Evolutionary conservation across 2,329 filamentous ascomycete genomes (phyloP), one percentile per base, ranked within the genome.

Genomic region (Venturia carpophila): DNA sequence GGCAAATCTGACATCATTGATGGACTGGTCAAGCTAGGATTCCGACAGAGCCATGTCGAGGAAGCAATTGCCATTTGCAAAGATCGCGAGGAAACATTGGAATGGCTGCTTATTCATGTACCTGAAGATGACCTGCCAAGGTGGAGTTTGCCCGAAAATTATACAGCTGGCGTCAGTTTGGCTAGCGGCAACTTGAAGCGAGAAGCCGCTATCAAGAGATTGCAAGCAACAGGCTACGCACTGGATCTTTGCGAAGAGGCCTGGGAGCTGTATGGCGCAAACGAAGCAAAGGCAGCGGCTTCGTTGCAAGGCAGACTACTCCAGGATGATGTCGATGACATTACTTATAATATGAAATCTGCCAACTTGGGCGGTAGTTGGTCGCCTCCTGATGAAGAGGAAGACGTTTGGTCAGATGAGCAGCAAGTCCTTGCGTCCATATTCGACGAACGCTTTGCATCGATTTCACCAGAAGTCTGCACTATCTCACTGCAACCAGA

Each of bases 101-200:
- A 97, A 74, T 99, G 94, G 94, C 82, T 99, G 19, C 83, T 99
- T 61, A 92, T 97, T 63, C 93, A 99, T 75, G 92, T 99, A 2
- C 94, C 94, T 0, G 94, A 99, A 73, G 94, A 99, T 73, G 94
- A 97, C 71, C 79, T 97, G n/a, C 94, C 94, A 0, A 81, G 84
- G 7, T 97, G 93, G 92, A 91, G 91, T 70, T 79, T 99, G 52
- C 94, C 94, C 0, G 92, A 95, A 76, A 90, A 87, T 67, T 99
- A 99, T 74, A 87, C 90, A 13, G 93, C 92, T 37, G 94, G 94
- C 27, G 87, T 97, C 34, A 91, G 88, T 56, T 87, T 99, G 68
- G 93, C 87, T 0, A 89, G 89, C 62, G 89, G 87, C 7, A 89
- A 97, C 73, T 75, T 97, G 67, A 90, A 86, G 73, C 85, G 86